Evolutionary conservation across 2,329 filamentous ascomycete genomes (phyloP), one percentile per base, ranked within the genome.

Genomic region (Fusarium pseudograminearum): DNA sequence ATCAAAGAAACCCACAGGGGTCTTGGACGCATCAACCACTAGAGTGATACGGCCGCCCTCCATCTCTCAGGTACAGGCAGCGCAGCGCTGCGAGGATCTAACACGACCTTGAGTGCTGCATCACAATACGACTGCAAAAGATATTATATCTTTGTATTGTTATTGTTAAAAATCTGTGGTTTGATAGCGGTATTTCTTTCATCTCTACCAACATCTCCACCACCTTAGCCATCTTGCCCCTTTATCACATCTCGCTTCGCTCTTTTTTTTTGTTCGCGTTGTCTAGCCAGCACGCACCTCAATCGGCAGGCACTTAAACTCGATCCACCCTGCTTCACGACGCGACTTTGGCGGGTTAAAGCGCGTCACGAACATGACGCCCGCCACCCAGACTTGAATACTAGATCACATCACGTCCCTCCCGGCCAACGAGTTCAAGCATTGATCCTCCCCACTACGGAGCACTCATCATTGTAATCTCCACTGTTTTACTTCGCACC

Each of bases 301-400:
- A 58, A 57, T 61, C 56, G 20, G 54, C 46, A 65, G 38, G 54
- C 54, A 65, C 67, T 69, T 73, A 63, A 74, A 75, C 70, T 70
- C 44, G 61, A 59, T 70, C 71, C 74, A 76, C 76, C 66, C 65
- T 65, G 26, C 54, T 57, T 67, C 66, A 76, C 65, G 73, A 78
- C 77, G 76, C 78, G 78, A 78, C 73, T 74, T 69, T 66, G 67
- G 62, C 57, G 66, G 60, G 65, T 51, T 56, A 60, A 65, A 71
- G 76, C 78, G 78, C 77, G 78, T 80, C 79, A 80, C 78, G 79
- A 78, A 75, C 74, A 80, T 78, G 76, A 77, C 76, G 75, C 78
- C 79, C 67, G 77, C 77, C 78, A 77, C 76, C 73, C 73, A 61
- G 74, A 70, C 79, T 78, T 76, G 72, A 59, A 57, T 57, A 30